Evolutionary conservation across 176 grass and related monocot species (phyloP), one percentile per base, ranked within the genome.

Genomic region (Bolboschoenus planiculmis): DNA sequence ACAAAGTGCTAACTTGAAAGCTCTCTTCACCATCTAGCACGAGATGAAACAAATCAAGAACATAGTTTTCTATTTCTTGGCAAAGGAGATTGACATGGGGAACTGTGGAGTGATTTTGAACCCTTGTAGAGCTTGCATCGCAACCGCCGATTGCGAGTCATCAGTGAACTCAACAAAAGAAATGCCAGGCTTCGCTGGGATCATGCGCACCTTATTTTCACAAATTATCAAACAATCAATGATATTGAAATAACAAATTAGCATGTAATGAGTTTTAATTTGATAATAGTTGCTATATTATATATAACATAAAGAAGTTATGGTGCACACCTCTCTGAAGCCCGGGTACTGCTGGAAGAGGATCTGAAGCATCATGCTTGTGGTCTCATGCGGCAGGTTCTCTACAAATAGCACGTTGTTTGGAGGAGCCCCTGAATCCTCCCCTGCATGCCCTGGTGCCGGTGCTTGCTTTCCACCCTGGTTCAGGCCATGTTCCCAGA

Each of bases 261-360:
- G 4, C 3, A 74, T 21, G 35, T 23, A 10, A 42, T 21, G 16
- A 42, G 3, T 60, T 29, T 40, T 42, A 40, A 42, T 39, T 73
- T 77, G 72, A 29, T 77, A 16, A 15, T 77, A 7, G 72, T 51
- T 46, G 4, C 46, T 73, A 47, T 73, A 46, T 27, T 51, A 26
- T 76, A 51, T 15, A 74, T 29, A 47, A 74, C 33, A 76, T 30
- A 68, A 68, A 5, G 11, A 73, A 29, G 42, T 75, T 48, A 27
- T 48, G 10, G 13, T 50, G 26, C 24, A 0, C 7, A 99, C 97
- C 80, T 99, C 93, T 60, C 86, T 57, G 83, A 99, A 99, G 64
- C 97, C 97, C 65, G 97, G 97, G 85, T 96, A 99, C 80, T 99
- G 93, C 62, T 96, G 89, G 86, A 99, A 99, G 79, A 99, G 91